Evolutionary conservation across 441 rosid species (phyloP).

Genomic region (Erodium chrysanthum): DNA sequence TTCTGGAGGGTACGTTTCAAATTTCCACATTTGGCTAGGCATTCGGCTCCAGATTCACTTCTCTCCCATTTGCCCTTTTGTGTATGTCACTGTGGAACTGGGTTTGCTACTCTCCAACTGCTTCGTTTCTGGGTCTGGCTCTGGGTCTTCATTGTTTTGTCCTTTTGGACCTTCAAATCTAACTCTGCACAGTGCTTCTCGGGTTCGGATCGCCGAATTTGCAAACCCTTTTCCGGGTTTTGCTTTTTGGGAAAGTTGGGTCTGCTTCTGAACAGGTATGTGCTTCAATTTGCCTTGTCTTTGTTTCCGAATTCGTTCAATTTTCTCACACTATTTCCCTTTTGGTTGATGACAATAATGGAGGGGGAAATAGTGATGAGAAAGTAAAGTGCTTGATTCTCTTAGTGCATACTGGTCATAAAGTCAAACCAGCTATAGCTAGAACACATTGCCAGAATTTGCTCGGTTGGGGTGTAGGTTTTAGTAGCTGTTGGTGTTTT

Average conservation of each 20-base stretch:
- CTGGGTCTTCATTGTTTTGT: slow-evolving; percentile 19
- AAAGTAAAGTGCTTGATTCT: neutral
- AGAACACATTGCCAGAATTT: neutral
- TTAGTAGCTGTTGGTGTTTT: neutral
- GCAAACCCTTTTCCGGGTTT: slow-evolving; percentile 20
- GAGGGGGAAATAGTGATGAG: neutral
- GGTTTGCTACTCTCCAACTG: slow-evolving; percentile 14
- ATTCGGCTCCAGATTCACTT: slow-evolving; percentile 26
- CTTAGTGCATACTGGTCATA: slow-evolving; percentile 16
- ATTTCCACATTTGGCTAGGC: slow-evolving; percentile 27
- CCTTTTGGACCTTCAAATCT: slow-evolving; percentile 24
- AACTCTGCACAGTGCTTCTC: slow-evolving; percentile 16
- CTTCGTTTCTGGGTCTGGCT: neutral
- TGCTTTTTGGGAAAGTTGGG: slow-evolving; percentile 20
- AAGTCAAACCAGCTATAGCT: slow-evolving; percentile 18
- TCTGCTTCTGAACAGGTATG: slow-evolving; percentile 29
- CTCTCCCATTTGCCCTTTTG: slow-evolving; percentile 17
- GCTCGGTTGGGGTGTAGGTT: neutral
- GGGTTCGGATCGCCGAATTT: slow-evolving; percentile 37
- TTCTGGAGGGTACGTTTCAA: slow-evolving; percentile 15
- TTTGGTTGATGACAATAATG: slow-evolving; percentile 17
- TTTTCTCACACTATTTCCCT: slow-evolving; percentile 12
- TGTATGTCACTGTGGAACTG: slow-evolving; percentile 19
- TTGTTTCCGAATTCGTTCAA: slow-evolving; percentile 10
- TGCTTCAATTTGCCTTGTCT: slow-evolving; percentile 13